phyloP scores from a whole-genome alignment of 2,329 filamentous ascomycete species.

The Lasiodiplodia sp. region DNA sequence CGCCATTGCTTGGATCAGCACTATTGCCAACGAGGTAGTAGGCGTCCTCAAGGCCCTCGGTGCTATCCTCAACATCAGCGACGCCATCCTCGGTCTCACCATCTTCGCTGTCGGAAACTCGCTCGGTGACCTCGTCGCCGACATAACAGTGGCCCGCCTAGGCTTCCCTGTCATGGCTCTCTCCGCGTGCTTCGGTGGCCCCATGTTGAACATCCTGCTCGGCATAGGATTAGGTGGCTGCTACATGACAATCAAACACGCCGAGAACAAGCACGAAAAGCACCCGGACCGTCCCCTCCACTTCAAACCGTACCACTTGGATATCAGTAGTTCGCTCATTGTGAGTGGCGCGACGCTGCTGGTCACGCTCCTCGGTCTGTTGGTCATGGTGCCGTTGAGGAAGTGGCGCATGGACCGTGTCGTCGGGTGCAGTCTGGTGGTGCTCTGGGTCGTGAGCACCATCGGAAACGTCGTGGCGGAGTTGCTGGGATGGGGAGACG shows the following conservation, averaged over 20 bases:
- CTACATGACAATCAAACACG: constrained; percentile 81
- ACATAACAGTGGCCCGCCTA: constrained; percentile 90
- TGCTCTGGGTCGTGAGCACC: constrained; percentile 82
- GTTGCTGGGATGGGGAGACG: constrained; percentile 46
- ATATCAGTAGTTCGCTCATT: constrained; percentile 83
- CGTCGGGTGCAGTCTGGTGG: constrained; percentile 80
- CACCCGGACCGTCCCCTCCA: constrained; percentile 70
- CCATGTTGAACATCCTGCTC: constrained; percentile 95
- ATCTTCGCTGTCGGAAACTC: constrained; percentile 97
- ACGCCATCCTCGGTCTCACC: constrained; percentile 92
- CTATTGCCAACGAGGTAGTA: constrained; percentile 94
- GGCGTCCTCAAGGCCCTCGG: constrained; percentile 92
- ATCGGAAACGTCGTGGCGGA: constrained; percentile 83
- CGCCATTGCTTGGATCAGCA: constrained; percentile 94
- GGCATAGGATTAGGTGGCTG: constrained; percentile 91
- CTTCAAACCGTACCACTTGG: constrained; percentile 81
- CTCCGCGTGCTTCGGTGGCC: constrained; percentile 96
- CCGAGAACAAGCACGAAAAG: constrained; percentile 69
- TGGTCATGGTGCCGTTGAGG: constrained; percentile 84
- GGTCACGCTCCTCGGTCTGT: constrained; percentile 76
- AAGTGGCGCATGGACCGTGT: constrained; percentile 80
- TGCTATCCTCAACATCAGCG: constrained; percentile 89
- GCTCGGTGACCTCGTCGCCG: constrained; percentile 89
- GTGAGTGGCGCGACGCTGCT: constrained; percentile 86
- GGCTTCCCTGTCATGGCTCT: constrained; percentile 97